Evolutionary conservation across 495 filamentous ascomycete genomes (phyloP).

Genomic region (Tricharina praecox): DNA sequence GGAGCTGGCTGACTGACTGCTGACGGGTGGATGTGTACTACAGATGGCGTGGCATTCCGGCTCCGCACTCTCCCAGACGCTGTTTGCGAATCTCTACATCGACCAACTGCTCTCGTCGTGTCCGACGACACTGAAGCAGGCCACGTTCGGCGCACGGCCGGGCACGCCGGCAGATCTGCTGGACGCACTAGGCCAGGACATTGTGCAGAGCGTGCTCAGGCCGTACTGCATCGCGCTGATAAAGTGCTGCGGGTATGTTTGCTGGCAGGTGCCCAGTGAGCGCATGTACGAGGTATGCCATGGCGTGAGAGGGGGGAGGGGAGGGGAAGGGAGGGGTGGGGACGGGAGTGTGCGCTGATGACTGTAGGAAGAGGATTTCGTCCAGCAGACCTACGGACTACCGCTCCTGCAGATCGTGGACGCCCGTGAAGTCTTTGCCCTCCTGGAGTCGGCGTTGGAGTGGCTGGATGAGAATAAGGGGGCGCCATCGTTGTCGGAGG

Average conservation of each 20-base stretch:
- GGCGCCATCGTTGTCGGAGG: slow-evolving; percentile 33
- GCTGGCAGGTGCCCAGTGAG: slow-evolving; percentile 52
- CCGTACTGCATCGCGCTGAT: slow-evolving; percentile 76
- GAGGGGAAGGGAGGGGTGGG: too few species aligned
- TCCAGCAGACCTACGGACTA: slow-evolving; percentile 72
- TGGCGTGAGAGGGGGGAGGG: slow-evolving; percentile 27
- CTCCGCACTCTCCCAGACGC: slow-evolving; percentile 79
- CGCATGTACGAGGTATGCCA: slow-evolving; percentile 67
- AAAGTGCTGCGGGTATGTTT: slow-evolving; percentile 68
- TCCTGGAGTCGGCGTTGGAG: slow-evolving; percentile 42
- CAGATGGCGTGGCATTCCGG: slow-evolving; percentile 96
- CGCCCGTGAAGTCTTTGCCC: slow-evolving; percentile 36
- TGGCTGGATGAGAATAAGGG: slow-evolving; percentile 35
- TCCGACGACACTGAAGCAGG: slow-evolving; percentile 48
- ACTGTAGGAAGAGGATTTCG: slow-evolving; percentile 89
- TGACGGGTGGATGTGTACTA: slow-evolving; percentile 57
- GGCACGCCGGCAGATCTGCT: slow-evolving; percentile 38
- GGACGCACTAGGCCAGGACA: slow-evolving; percentile 25
- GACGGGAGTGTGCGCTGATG: too few species aligned
- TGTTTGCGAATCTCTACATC: slow-evolving; percentile 89
- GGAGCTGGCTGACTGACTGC: not conserved
- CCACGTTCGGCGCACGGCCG: slow-evolving; percentile 25
- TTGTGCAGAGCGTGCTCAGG: slow-evolving; percentile 52
- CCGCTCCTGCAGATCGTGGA: slow-evolving; percentile 50
- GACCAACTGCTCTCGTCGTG: slow-evolving; percentile 62